Base-by-base conservation (phyloP, 257 asterid genomes). In the Nicotiana otophora region DNA sequence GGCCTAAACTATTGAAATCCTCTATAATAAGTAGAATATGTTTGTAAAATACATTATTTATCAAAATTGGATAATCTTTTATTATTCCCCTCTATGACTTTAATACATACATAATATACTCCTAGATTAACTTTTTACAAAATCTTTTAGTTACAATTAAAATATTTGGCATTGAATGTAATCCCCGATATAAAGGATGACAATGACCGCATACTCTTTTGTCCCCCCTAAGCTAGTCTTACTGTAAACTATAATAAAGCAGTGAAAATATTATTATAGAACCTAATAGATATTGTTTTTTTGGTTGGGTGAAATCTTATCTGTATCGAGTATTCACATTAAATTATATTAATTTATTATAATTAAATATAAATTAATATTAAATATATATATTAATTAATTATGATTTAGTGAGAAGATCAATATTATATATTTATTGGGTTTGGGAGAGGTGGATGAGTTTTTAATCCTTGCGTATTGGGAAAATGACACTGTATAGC, bases 131-230 rank as follows among this genome's bases (percentile, higher is more conserved):
- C 4, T 39, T 69, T 20, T 9, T 58, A 9, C 3, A 9, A 20
- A 10, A 70, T 7, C 20, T 42, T 34, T 42, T 70, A 23, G 61
- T 48, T 42, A 72, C n/a, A 42, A n/a, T 7, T 69, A 15, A 70
- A 70, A n/a, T 74, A 74, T 48, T 7, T 74, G 80, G 14, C 46
- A 72, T 20, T 72, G 61, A 72, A 17, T 74, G 61, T 26, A 23
- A 48, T 74, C 80, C 80, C 80, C 23, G 80, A 74, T 74, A 48
- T 74, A 12, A 74, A 48, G 80, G 62, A 74, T 48, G 62, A 48
- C 7, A 74, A 74, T 23, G 20, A 23, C 60, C 4, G 23, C 62
- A 61, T 34, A 58, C 61, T 15, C 46, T 64, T 79, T 79, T 79
- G 74, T 79, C 82, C 60, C 82, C 61, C 60, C 74, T 61, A 79